A percentile compares a stretch with the other conserved stretches of the same genome.
phyloP scores from a whole-genome alignment of 1,284 basidiomycete species.

The Melampsora occidentalis region DNA sequence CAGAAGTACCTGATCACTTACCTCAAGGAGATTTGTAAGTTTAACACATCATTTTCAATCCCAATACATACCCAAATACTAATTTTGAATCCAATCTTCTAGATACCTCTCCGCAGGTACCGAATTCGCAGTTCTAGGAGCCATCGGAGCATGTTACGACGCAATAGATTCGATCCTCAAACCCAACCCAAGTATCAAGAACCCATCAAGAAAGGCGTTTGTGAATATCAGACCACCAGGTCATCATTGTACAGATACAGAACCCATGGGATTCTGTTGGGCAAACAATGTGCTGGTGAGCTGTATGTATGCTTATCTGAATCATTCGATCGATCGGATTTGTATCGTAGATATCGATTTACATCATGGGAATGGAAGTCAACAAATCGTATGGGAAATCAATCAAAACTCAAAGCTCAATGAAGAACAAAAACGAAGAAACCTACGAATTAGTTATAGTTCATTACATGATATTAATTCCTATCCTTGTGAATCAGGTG shows the following conservation, averaged over 20 bases:
- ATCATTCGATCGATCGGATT: conserved; percentile 51
- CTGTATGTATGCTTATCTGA: conserved; percentile 50
- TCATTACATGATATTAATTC: conserved; percentile 53
- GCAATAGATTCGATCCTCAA: conserved; percentile 24
- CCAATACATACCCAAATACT: neutral
- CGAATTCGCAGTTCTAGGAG: conserved; percentile 19
- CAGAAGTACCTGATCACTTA: conserved; percentile 27
- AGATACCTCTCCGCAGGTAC: conserved; percentile 24
- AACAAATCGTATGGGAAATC: conserved; percentile 52
- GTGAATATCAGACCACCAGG: conserved; percentile 53
- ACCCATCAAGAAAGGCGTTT: conserved; percentile 46
- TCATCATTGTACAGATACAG: conserved; percentile 52
- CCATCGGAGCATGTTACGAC: conserved; percentile 19
- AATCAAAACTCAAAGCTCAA: conserved; percentile 44
- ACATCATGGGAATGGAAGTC: conserved; percentile 53
- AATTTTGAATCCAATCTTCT: neutral
- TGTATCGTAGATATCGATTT: conserved; percentile 53
- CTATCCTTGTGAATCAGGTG: conserved; percentile 53
- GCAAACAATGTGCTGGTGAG: conserved; percentile 53
- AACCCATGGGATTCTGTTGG: conserved; percentile 54
- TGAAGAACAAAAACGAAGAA: no score
- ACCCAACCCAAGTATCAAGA: neutral
- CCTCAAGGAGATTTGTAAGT: conserved; percentile 32
- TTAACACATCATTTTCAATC: neutral
- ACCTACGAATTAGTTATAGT: conserved; percentile 51